A percentile compares a stretch with the other conserved stretches of the same genome.
These are phyloP conservation scores for Eudorina sp. DNA, from an alignment of 139 green algal species.

Conservation along the genomic window DNA sequence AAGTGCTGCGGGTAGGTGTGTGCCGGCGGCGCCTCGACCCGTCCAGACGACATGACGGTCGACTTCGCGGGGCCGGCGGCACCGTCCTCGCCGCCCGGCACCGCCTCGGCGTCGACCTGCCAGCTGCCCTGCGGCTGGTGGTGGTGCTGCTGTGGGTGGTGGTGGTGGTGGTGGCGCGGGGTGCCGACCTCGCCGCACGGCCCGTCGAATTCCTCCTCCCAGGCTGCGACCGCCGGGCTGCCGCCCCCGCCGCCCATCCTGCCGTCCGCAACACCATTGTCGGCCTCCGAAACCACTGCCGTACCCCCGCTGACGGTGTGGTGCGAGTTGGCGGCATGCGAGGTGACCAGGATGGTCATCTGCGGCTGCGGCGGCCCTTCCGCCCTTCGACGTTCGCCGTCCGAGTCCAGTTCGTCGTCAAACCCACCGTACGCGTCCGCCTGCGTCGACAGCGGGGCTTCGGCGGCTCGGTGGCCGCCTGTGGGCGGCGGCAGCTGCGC, in stretches of 20 bases:
- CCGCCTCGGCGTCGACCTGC: neutral
- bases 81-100: neutral
- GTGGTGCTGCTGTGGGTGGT: too few relatives aligned
- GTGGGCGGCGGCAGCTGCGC: neutral
- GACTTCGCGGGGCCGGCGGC: conserved; percentile 10
- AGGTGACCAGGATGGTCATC: conserved; percentile 49
- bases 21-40: neutral
- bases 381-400: conserved; percentile 17
- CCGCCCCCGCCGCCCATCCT: neutral
- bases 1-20: conserved; percentile 2
- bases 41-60: conserved; percentile 23
- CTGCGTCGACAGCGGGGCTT: conserved; percentile 18
- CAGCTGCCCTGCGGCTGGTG: conserved; percentile 33
- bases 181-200: neutral
- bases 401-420: conserved; percentile 32
- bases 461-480: neutral
- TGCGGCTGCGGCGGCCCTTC: conserved; percentile 38
- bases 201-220: conserved; percentile 46
- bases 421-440: conserved; percentile 31
- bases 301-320: conserved; percentile 46
- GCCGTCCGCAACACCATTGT: neutral
- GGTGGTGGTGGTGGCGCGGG: too few relatives aligned
- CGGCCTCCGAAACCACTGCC: conserved; percentile 36
- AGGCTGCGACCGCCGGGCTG: conserved; percentile 26
- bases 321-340: conserved; percentile 42